Evolutionary conservation across 805 yeast genomes (phyloP), one percentile per base, ranked within the genome.

Genomic region (Saccharomycopsis sp.): DNA sequence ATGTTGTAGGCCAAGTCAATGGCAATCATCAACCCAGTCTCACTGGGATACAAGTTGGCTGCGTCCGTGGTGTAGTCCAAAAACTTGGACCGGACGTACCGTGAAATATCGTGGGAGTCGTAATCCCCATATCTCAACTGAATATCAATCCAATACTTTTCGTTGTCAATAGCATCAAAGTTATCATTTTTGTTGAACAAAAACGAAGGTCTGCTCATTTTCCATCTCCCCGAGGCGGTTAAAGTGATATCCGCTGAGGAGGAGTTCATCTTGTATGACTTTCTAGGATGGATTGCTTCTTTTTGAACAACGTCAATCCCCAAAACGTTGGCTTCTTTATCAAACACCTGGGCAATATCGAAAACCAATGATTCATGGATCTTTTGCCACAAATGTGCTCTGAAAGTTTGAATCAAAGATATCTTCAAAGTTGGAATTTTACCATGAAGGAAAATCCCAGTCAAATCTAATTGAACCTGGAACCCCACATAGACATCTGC

Each of bases 311-410:
- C 68, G 50, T 84, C 96, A 44, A 89, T 79, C 50, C 80, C 88
- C 23, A 92, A 60, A 2, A 77, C 78, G 52, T 85, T 92, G 56
- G 86, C 63, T 57, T 92, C 95, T 38, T 78, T 77, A 58, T 92
- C 98, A 17, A 92, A 63, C 13, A 87, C 89, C 55, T 88, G 96
- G 53, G 96, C 87, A 22, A 92, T 53, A 65, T 92, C 98, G 56
- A 85, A 84, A 3, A 92, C 96, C 36, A 92, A 68, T 60, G 94
- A 80, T 61, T 92, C 99, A 58, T 92, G 99, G 41, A 92, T 92
- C 60, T 94, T 92, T 58, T 92, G 99, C 99, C 99, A 92, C 54
- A 92, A 71, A 65, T 92, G 99, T 0, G 98, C 97, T 42, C 99
- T 70, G 71, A 92, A 92, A 3, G 92, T 86, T 58, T 92, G 99